phyloP scores from a whole-genome alignment of 306 rosid species.

The Bauhinia variegata region DNA sequence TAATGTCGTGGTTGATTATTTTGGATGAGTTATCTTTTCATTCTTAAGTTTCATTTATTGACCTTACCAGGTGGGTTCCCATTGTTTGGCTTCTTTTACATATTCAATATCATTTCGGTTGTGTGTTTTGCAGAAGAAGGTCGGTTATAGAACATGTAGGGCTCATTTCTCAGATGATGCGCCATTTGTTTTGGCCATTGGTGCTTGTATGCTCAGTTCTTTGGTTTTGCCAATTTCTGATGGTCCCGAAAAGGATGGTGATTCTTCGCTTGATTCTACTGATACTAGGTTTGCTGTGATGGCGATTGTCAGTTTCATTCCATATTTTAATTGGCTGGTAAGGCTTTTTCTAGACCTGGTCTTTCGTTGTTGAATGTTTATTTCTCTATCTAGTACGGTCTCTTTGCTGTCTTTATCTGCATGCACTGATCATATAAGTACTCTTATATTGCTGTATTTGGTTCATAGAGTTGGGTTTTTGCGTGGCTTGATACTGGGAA shows the following conservation, averaged over 20 bases:
- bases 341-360: too few species aligned
- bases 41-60: too few species aligned
- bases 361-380: too few species aligned
- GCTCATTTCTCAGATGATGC: slow-evolving; percentile 70
- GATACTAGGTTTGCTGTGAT: slow-evolving; percentile 80
- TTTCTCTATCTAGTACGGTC: too few species aligned
- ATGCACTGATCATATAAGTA: background rate
- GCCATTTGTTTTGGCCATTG: slow-evolving; percentile 82
- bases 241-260: slow-evolving; percentile 44
- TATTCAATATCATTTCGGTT: background rate
- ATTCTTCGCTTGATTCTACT: slow-evolving; percentile 53
- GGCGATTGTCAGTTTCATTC: slow-evolving; percentile 85
- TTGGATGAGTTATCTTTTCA: too few species aligned
- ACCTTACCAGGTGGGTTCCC: too few species aligned
- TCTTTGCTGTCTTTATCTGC: background rate
- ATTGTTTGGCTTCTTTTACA: background rate
- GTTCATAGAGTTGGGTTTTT: slow-evolving; percentile 83
- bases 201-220: slow-evolving; percentile 78
- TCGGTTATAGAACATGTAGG: slow-evolving; percentile 31
- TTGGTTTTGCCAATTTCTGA: slow-evolving; percentile 55
- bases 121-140: background rate
- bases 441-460: slow-evolving; percentile 9
- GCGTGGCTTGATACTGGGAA: slow-evolving; percentile 87
- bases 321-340: slow-evolving; percentile 98
- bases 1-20: too few species aligned